Base-by-base conservation (phyloP, 768 basidiomycete species). In the Suillus hirtellus region DNA sequence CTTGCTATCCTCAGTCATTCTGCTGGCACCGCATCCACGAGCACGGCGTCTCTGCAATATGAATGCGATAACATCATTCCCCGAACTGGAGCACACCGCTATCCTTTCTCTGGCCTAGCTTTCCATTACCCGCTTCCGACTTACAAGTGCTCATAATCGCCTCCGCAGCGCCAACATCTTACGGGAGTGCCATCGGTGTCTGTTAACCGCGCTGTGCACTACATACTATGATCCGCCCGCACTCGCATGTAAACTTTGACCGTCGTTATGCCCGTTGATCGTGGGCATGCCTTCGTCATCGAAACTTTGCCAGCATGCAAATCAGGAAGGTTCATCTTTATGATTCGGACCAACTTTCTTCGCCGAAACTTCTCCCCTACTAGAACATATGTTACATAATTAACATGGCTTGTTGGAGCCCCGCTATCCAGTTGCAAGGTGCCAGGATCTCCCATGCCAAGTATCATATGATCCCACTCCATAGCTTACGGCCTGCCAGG, bases 291-390 rank as follows among this genome's bases (percentile, higher is more conserved):
- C 49, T 27, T 24, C 27, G 8, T 52, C 17, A 19, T 35, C 52
- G 52, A 34, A n/a, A n/a, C 34, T n/a, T 53, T 53, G 52, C 52
- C 52, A 53, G 52, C 52, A n/a, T n/a, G 52, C 52, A 53, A 53
- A 53, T 53, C 17, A 53, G 31, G 52, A 53, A 53, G 31, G 31
- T 53, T 34, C 31, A 34, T 9, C 27, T 31, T 19, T 34, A 17
- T 17, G 5, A 4, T 11, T 9, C 31, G 50, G 27, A 50, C 9
- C 6, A 50, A 31, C 31, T 31, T 31, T 17, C 50, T 50, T 15
- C 8, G 17, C 49, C 27, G 14, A 49, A 24, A 27, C 21, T 49
- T 15, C 49, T 49, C 49, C 15, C 11, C 19, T n/a, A 31, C 31
- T 31, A 31, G 31, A 31, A 47, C 12, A 12, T 14, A 21, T 12